These are phyloP conservation scores for Globisporangium carolinianum DNA, from an alignment of 352 stramenopile genomes.

Conservation along the genomic window DNA sequence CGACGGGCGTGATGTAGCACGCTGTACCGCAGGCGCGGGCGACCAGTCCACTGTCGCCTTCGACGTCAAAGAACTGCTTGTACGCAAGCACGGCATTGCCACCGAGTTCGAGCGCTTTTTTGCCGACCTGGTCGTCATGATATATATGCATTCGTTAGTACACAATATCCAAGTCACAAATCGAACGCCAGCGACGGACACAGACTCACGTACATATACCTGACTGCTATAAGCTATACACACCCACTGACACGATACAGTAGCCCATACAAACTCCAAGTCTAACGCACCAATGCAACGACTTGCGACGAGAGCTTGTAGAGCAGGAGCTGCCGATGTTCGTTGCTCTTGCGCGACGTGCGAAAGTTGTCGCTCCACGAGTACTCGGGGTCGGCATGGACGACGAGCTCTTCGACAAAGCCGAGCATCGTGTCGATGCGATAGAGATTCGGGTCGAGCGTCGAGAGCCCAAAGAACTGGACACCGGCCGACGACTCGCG, in stretches of 20 bases:
- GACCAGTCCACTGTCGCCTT: constrained; percentile 97
- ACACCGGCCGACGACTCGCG: constrained; percentile 96
- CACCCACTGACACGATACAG: too few species aligned
- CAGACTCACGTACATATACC: not conserved
- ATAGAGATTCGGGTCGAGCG: constrained; percentile 87
- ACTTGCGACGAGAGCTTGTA: constrained; percentile 92
- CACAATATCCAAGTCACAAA: too few species aligned
- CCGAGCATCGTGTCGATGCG: constrained; percentile 87
- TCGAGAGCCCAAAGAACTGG: constrained; percentile 96
- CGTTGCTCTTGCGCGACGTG: constrained; percentile 91
- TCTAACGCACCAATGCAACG: constrained; percentile 38
- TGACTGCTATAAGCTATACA: too few species aligned
- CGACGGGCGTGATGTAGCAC: constrained; percentile 66
- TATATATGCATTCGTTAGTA: too few species aligned
- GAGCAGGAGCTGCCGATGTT: constrained; percentile 93
- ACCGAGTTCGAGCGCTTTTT: constrained; percentile 95
- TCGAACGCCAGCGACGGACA: not conserved
- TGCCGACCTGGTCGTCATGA: constrained; percentile 70
- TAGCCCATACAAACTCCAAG: too few species aligned
- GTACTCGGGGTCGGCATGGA: constrained; percentile 98
- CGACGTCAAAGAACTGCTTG: constrained; percentile 98
- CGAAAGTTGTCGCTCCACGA: constrained; percentile 96
- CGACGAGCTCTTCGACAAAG: constrained; percentile 95
- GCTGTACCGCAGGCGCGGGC: constrained; percentile 94
- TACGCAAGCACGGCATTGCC: constrained; percentile 98